Percentiles rank a stretch among this genome's conserved stretches.
Evolutionary conservation across 768 basidiomycete genomes (phyloP).

Genomic region (Multifurca ochricompacta): DNA sequence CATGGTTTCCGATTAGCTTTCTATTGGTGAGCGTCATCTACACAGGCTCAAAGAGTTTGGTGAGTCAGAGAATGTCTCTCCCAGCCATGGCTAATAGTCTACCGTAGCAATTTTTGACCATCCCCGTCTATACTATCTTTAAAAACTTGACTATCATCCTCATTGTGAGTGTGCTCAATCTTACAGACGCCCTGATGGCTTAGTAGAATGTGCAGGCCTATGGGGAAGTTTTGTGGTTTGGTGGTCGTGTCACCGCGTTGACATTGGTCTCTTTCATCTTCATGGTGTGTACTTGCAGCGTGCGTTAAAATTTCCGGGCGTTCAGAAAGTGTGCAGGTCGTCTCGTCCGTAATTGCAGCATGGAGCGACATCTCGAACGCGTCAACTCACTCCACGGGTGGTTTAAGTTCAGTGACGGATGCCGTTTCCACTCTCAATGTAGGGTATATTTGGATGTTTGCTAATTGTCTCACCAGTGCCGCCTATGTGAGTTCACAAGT

Average conservation of each 20-base stretch:
- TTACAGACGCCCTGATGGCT: neutral
- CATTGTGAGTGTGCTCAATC: conserved; percentile 51
- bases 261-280: conserved; percentile 86
- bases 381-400: conserved; percentile 17
- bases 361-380: conserved; percentile 58
- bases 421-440: conserved; percentile 52
- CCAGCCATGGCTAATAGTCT: neutral
- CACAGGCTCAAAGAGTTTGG: conserved; percentile 94
- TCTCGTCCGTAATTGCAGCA: conserved; percentile 96
- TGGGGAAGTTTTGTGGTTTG: conserved; percentile 97
- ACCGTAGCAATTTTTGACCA: conserved; percentile 86
- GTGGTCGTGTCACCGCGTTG: conserved; percentile 76
- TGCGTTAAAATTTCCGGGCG: neutral
- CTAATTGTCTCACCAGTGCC: conserved; percentile 86
- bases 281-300: conserved; percentile 52
- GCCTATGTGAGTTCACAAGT: conserved; percentile 56
- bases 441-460: conserved; percentile 95
- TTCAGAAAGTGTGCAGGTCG: conserved; percentile 41
- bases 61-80: conserved; percentile 34
- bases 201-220: conserved; percentile 56
- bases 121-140: conserved; percentile 98
- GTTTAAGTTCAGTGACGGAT: conserved; percentile 33
- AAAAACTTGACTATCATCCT: conserved; percentile 99
- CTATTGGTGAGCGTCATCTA: conserved; percentile 93
- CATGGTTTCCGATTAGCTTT: conserved; percentile 93